Base-by-base conservation (phyloP, 257 asterid genomes). In the Solanum tacnaense region DNA sequence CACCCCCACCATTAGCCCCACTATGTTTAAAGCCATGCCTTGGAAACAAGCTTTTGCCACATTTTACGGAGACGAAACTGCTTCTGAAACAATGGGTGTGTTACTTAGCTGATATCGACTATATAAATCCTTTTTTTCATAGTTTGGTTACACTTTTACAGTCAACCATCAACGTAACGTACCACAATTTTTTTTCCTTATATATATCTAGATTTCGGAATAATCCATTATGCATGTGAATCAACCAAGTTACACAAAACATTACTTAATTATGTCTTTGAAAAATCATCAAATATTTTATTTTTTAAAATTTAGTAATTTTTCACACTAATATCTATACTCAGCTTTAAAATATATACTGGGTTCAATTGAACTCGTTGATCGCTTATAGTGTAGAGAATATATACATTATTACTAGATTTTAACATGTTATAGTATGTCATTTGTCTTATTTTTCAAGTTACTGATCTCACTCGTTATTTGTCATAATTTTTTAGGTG, bases 61-160 rank as follows among this genome's bases (percentile, higher is more conserved):
- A 3, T 95, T 95, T 87, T 95, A 95, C 1, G 98, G 98, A 10
- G 97, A 95, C 15, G 94, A 93, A 68, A 76, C 94, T 3, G 97
- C 95, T 79, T 92, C 96, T 5, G 95, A 44, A 9, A 95, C 95
- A 23, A 91, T 92, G 92, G 96, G 96, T 94, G 32, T 2, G 90
- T 87, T 84, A 23, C 2, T 44, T 20, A 29, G 35, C 1, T 12
- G 38, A 5, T 13, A 38, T 31, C 21, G 27, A 27, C 21, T 13
- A 9, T 49, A 31, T 20, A 18, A 62, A 36, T 38, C 1, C 6
- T 31, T 7, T 10, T 25, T 16, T 13, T 21, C 20, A n/a, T 36
- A n/a, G 6, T 29, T 71, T 72, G 68, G 9, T 9, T 32, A 3
- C 5, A 11, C 6, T 71, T 58, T 9, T 18, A 35, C 0, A 1